phyloP scores from a whole-genome alignment of 2,329 filamentous ascomycete species.

The Cladobotryum mycophilum region DNA sequence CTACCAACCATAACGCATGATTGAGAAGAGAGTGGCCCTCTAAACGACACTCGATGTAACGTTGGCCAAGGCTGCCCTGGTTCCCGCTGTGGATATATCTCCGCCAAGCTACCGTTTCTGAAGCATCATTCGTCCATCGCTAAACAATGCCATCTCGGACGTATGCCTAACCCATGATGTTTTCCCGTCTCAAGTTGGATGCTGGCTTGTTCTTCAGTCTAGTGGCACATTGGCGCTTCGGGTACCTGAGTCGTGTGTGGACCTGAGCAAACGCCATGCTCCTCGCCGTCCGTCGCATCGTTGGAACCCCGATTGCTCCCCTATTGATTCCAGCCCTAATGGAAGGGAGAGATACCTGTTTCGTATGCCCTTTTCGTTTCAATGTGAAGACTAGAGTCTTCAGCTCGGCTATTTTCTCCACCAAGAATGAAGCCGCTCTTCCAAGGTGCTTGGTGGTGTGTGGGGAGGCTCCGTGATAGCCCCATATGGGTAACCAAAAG shows the following conservation, averaged over 20 bases:
- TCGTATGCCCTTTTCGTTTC: not conserved
- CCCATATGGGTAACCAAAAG: constrained; percentile 1
- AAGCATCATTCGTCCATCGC: not conserved
- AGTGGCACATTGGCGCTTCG: constrained; percentile 1
- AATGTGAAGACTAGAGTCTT: constrained; percentile 1
- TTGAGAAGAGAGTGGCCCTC: not conserved
- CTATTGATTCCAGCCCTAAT: not conserved
- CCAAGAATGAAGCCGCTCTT: constrained; percentile 1
- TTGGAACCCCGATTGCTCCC: not conserved
- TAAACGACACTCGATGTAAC: not conserved
- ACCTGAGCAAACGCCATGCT: not conserved
- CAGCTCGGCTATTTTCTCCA: constrained; percentile 1
- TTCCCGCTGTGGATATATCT: constrained; percentile 3
- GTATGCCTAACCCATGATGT: not conserved
- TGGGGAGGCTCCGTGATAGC: constrained; percentile 1
- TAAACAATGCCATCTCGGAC: constrained; percentile 2
- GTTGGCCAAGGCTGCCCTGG: not conserved
- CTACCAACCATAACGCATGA: not conserved
- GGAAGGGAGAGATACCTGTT: not conserved
- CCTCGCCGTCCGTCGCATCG: constrained; percentile 3
- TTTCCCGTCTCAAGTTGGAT: not conserved
- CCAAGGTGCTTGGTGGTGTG: not conserved
- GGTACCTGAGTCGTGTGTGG: constrained; percentile 8
- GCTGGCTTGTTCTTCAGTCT: not conserved
- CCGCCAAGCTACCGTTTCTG: not conserved